Base-by-base conservation (phyloP, 2,329 filamentous ascomycete genomes). In the Phialophora expanda region DNA sequence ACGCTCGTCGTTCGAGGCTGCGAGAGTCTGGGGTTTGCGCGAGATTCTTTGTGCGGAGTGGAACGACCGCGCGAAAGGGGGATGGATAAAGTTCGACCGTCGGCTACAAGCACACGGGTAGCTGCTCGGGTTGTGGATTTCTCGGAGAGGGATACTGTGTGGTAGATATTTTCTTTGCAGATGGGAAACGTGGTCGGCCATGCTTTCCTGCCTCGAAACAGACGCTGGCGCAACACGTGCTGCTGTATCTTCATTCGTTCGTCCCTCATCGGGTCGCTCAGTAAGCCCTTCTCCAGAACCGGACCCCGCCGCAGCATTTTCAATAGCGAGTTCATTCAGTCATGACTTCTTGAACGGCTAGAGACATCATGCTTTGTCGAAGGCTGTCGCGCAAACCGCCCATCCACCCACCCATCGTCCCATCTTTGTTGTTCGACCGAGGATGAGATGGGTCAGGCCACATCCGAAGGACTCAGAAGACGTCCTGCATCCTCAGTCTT, bases 41-140 rank as follows among this genome's bases (percentile, higher is more conserved):
- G 38, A 44, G 38, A 44, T 44, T 44, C 38, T 44, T 44, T 17
- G 38, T 44, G 38, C 38, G 38, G 38, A 44, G 38, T n/a, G 38
- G 38, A 44, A 44, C 38, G 38, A n/a, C 17, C 38, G 38, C 7
- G 6, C 38, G 38, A n/a, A n/a, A 44, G 38, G 8, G 6, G 17
- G 38, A 44, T 44, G 38, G 17, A 34, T 34, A 34, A 34, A 34
- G 32, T 34, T 34, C 32, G 11, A 34, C 32, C 32, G 9, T 34
- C 32, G 32, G 32, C 32, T 12, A 34, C 32, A 34, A 34, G 32
- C 32, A 34, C 32, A 34, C 11, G 32, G 32, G 32, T 9, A 44
- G 38, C 38, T 44, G 17, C 17, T n/a, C 17, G 5, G 38, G 17
- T 44, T n/a, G 14, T 44, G 38, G 38, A 44, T 44, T 44, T n/a